Conservation (phyloP, 1,284 basidiomycete species). For the Pseudozyma hubeiensis region DNA sequence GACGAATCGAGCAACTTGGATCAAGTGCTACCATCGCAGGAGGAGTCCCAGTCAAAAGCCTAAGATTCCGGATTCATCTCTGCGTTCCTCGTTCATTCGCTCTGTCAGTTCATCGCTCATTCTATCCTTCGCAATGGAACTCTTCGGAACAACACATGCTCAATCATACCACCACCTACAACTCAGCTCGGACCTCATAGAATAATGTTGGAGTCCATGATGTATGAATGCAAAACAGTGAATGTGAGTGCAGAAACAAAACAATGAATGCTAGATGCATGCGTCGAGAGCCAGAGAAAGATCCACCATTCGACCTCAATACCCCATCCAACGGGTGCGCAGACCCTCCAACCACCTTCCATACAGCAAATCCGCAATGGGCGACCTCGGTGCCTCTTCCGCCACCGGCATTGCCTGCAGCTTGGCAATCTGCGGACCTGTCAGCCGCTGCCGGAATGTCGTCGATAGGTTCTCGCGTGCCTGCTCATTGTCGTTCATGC, state of each 20-base stretch:
- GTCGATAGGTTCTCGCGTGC: constrained; percentile 45
- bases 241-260: constrained; percentile 3
- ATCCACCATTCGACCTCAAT: constrained; percentile 8
- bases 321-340: constrained; percentile 60
- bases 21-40: constrained; percentile 34
- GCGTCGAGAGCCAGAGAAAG: not conserved
- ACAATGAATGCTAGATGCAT: constrained; percentile 7
- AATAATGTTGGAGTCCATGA: not conserved
- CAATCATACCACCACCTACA: not conserved
- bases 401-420: constrained; percentile 29
- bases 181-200: too few relatives aligned
- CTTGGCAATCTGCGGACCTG: constrained; percentile 31
- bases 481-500: constrained; percentile 76
- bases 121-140: constrained; percentile 7
- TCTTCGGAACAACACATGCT: not conserved
- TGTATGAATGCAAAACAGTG: constrained; percentile 16
- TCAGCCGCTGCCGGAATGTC: constrained; percentile 51
- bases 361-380: constrained; percentile 92
- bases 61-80: not conserved
- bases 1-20: constrained; percentile 50
- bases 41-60: not conserved
- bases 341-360: constrained; percentile 94
- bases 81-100: not conserved
- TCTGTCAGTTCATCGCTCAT: not conserved
- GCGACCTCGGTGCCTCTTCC: constrained; percentile 71